phyloP scores from a whole-genome alignment of 352 stramenopile species.

The Globisporangium alternatum region DNA sequence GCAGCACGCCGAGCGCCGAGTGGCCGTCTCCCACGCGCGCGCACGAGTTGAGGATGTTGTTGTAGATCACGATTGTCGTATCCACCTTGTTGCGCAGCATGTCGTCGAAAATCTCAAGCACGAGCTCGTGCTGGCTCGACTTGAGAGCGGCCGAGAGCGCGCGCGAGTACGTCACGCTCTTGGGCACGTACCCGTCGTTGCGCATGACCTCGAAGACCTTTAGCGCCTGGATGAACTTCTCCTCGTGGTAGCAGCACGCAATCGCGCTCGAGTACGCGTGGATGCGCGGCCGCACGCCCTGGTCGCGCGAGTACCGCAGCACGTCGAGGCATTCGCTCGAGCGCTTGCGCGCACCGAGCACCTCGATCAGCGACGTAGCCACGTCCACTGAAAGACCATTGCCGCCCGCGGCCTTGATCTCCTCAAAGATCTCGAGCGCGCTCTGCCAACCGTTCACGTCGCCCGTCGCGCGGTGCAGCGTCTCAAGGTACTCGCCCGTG shows the following conservation, averaged over 20 bases:
- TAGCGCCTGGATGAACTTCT: conserved; percentile 65
- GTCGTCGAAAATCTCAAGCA: conserved; percentile 88
- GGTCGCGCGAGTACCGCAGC: conserved; percentile 59
- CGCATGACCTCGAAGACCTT: conserved; percentile 87
- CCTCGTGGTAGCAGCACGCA: conserved; percentile 72
- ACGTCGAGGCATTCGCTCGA: conserved; percentile 58
- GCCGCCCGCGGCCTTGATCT: conserved; percentile 36
- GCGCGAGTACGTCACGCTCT: conserved; percentile 80
- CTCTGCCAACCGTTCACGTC: conserved; percentile 25
- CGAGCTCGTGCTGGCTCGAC: conserved; percentile 69
- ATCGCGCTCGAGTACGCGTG: conserved; percentile 81
- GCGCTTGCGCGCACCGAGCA: conserved; percentile 41
- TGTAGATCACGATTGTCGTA: conserved; percentile 78
- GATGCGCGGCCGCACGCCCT: conserved; percentile 75
- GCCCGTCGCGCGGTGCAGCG: conserved; percentile 12
- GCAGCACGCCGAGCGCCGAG: conserved; percentile 63
- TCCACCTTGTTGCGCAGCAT: conserved; percentile 76
- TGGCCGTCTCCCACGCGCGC: conserved; percentile 67
- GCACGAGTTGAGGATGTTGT: conserved; percentile 85
- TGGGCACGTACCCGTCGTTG: conserved; percentile 79
- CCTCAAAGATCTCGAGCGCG: conserved; percentile 51
- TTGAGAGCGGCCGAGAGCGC: conserved; percentile 82
- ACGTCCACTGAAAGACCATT: conserved; percentile 39
- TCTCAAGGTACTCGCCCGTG: conserved; percentile 16
- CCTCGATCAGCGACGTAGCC: conserved; percentile 61